phyloP scores from a whole-genome alignment of 73 alveolate genomes.

The Paramecium bursaria region DNA sequence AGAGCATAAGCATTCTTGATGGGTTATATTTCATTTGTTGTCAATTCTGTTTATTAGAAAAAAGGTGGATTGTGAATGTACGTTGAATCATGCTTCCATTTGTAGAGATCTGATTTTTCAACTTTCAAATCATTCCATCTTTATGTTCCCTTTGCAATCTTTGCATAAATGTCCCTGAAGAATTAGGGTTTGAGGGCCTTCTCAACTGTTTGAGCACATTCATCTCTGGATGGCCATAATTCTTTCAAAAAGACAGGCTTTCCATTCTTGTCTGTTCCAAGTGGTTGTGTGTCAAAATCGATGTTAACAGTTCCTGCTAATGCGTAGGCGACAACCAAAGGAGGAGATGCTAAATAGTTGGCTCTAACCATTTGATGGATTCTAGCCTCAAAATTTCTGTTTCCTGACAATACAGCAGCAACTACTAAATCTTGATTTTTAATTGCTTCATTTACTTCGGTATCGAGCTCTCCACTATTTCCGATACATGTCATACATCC shows the following conservation, averaged over 20 bases:
- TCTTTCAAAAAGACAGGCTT: conserved; percentile 88
- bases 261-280: conserved; percentile 86
- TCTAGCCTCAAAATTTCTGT: conserved; percentile 94
- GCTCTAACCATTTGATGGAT: conserved; percentile 90
- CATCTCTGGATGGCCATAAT: conserved; percentile 93
- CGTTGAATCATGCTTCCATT: conserved; percentile 88
- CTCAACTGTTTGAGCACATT: conserved; percentile 72
- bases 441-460: conserved; percentile 81
- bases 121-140: conserved; percentile 89
- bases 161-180: conserved; percentile 85
- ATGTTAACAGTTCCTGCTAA: conserved; percentile 78
- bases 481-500: conserved; percentile 97
- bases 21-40: conserved; percentile 67
- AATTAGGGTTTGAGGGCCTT: conserved; percentile 83
- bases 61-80: conserved; percentile 94
- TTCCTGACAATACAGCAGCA: conserved; percentile 90
- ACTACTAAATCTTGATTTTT: conserved; percentile 81
- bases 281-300: conserved; percentile 90
- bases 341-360: conserved; percentile 92
- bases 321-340: conserved; percentile 91
- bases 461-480: conserved; percentile 87
- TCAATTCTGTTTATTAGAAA: conserved; percentile 77
- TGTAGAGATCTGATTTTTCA: conserved; percentile 79
- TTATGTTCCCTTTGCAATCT: conserved; percentile 87
- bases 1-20: conserved; percentile 83